Evolutionary conservation across 208 protist genomes (phyloP).

Genomic region (Leishmania arabica): DNA sequence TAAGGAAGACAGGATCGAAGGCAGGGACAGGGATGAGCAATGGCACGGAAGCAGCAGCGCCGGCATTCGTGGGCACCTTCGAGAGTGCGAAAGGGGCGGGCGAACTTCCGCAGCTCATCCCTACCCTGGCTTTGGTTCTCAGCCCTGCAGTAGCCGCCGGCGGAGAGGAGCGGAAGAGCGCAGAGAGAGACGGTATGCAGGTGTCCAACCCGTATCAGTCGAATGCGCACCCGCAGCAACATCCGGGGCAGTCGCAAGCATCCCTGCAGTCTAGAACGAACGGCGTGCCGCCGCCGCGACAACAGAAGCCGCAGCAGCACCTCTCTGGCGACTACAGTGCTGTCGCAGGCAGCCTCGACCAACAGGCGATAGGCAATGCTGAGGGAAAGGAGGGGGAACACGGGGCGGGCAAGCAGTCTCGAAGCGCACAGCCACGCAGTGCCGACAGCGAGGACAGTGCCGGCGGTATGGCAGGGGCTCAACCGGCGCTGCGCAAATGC

Average conservation of each 20-base stretch:
- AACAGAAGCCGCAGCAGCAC: not conserved
- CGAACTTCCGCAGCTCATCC: no score
- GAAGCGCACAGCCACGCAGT: not conserved
- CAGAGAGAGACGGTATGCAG: not conserved
- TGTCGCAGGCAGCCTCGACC: not conserved
- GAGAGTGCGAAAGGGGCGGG: not conserved
- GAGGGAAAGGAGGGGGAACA: not conserved
- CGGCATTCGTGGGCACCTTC: not conserved
- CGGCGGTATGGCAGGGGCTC: not conserved
- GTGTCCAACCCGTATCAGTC: not conserved
- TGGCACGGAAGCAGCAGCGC: not conserved
- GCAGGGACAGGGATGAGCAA: not conserved
- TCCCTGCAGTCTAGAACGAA: not conserved
- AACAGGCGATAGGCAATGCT: not conserved
- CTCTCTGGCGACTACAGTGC: not conserved
- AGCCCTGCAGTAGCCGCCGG: not conserved
- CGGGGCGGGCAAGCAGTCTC: not conserved
- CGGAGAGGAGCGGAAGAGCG: no score
- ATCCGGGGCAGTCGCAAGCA: not conserved
- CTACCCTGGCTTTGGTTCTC: not conserved
- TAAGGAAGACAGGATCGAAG: slow-evolving; percentile 17
- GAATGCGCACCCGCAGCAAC: not conserved
- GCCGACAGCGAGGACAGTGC: not conserved
- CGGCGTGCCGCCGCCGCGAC: not conserved
- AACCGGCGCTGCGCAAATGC: not conserved